phyloP scores from a whole-genome alignment of 768 basidiomycete genomes.

The Lactifluus rugatus region DNA sequence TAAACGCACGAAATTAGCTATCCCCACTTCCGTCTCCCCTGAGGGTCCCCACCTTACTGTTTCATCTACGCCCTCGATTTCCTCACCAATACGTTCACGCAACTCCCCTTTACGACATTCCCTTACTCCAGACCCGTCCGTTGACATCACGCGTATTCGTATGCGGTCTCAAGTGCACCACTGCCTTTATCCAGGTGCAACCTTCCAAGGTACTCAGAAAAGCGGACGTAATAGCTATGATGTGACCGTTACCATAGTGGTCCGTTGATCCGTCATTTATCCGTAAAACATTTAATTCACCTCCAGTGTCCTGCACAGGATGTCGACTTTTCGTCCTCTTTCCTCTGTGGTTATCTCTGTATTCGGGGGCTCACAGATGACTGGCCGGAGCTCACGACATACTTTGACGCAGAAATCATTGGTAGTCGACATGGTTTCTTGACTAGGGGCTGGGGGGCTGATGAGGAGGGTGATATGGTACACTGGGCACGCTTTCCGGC shows the following conservation, averaged over 20 bases:
- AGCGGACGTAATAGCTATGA: constrained; percentile 91
- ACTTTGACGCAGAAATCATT: constrained; percentile 95
- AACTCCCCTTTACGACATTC: constrained; percentile 16
- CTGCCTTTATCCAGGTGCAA: constrained; percentile 80
- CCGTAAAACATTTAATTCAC: neutral
- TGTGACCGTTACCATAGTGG: constrained; percentile 85
- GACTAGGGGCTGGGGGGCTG: constrained; percentile 86
- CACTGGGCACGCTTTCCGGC: constrained; percentile 94
- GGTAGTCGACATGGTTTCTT: constrained; percentile 85
- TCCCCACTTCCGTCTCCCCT: constrained; percentile 35
- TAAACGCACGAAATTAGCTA: constrained; percentile 28
- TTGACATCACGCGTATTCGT: constrained; percentile 70
- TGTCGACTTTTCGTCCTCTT: constrained; percentile 79
- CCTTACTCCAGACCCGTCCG: constrained; percentile 40
- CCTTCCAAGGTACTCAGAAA: constrained; percentile 88
- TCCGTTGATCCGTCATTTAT: constrained; percentile 35
- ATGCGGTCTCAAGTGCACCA: constrained; percentile 63
- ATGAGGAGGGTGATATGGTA: constrained; percentile 82
- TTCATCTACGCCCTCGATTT: constrained; percentile 19
- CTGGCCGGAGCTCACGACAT: constrained; percentile 93
- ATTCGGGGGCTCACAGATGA: constrained; percentile 90
- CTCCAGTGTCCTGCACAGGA: constrained; percentile 41
- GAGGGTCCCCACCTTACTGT: constrained; percentile 16
- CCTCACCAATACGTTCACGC: constrained; percentile 22
- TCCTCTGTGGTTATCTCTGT: constrained; percentile 83